Base-by-base conservation (phyloP, 192 early-diverging fungal species). In the Coemansia sp. region DNA sequence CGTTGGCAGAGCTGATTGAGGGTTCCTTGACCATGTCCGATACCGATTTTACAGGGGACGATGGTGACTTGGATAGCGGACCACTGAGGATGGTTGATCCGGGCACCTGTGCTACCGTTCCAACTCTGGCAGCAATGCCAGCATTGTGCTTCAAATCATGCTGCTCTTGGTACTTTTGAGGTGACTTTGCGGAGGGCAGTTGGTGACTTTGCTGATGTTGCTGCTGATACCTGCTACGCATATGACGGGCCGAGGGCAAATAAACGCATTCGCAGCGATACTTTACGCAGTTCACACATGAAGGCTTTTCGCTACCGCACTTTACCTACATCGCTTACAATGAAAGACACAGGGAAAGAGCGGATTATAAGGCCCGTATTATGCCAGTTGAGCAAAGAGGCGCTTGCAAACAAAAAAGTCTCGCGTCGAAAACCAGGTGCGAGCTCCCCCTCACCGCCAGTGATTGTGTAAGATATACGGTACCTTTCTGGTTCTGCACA, bases 251-350 rank as follows among this genome's bases (percentile, higher is more conserved):
- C 4, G 78, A 81, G 45, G 78, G 78, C 57, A 58, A 60, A 38
- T 81, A 81, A 33, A 67, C 60, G 52, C 78, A 81, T 16, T 48
- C 33, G 45, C 78, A 75, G 6, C 71, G 63, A 52, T 81, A 75
- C 57, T 81, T 81, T 44, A 81, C 26, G 62, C 78, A 81, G 66
- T 81, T 81, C 21, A 60, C 38, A 30, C 78, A 81, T 56, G 68
- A 64, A 1, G 78, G 78, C 63, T 81, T 81, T 63, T 81, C 78
- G 56, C 78, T 72, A 35, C 78, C 78, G 16, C 78, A 81, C 46
- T 81, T 81, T 5, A 81, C 78, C 77, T 79, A 79, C 38, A 60
- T 5, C 33, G 30, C 56, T 10, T 24, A 10, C 49, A 21, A 24
- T 52, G 5, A 6, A 24, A 15, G 23, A 52, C 23, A 24, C 7